Percentiles rank a stretch among this genome's conserved stretches.
Evolutionary conservation across 2,329 filamentous ascomycete species (phyloP).

Genomic region (Mycogone perniciosa): DNA sequence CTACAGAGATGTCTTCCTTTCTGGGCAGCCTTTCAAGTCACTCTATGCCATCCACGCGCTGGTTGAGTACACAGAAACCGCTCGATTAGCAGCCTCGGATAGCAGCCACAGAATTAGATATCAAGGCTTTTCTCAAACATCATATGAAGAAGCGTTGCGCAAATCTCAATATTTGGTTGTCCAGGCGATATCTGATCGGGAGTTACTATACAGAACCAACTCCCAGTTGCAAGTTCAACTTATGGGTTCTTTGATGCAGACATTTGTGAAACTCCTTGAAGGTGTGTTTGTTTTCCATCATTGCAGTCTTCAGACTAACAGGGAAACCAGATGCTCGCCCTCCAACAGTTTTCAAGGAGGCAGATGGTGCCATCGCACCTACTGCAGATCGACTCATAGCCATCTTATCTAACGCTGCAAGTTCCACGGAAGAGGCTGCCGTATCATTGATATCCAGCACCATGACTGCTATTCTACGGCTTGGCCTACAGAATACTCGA

Average conservation of each 20-base stretch:
- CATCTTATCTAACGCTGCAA: conserved; percentile 22
- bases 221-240: conserved; percentile 21
- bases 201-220: conserved; percentile 38
- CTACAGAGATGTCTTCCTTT: conserved; percentile 59
- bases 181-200: conserved; percentile 52
- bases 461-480: conserved; percentile 23
- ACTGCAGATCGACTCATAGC: conserved; percentile 16
- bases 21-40: conserved; percentile 63
- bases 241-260: conserved; percentile 23
- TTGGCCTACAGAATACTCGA: conserved; percentile 21
- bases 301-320: neutral
- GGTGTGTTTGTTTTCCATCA: conserved; percentile 16
- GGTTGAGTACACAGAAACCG: conserved; percentile 49
- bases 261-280: conserved; percentile 23
- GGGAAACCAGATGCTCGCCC: neutral
- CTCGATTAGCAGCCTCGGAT: conserved; percentile 25
- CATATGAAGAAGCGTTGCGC: conserved; percentile 18
- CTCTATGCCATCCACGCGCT: conserved; percentile 68
- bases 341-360: neutral
- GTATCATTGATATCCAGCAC: conserved; percentile 22
- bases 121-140: neutral
- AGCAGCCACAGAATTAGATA: neutral
- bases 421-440: conserved; percentile 19
- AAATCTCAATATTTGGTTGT: conserved; percentile 50
- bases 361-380: neutral